Percentiles rank a stretch among this genome's conserved stretches.
Evolutionary conservation across 768 basidiomycete genomes (phyloP).

Genomic region (Termitomyces sp.): DNA sequence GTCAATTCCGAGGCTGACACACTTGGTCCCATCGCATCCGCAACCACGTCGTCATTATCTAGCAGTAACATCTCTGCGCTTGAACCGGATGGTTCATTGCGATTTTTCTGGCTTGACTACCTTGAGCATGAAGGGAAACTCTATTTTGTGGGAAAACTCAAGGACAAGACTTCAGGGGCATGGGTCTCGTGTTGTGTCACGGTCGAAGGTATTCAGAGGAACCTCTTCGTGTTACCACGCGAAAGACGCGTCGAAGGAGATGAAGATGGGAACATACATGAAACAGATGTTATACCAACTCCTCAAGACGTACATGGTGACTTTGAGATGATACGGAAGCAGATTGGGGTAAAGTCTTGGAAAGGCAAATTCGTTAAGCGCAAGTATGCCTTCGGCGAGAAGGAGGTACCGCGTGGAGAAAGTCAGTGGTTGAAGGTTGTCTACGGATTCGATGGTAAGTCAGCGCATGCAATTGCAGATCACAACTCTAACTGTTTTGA

Average conservation of each 20-base stretch:
- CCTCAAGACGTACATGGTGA: constrained; percentile 75
- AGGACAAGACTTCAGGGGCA: constrained; percentile 64
- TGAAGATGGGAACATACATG: constrained; percentile 57
- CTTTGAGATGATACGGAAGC: constrained; percentile 75
- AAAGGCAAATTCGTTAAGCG: constrained; percentile 83
- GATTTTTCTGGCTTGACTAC: constrained; percentile 97
- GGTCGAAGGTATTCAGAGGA: constrained; percentile 83
- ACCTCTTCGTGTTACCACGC: constrained; percentile 86
- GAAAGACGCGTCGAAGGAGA: constrained; percentile 56
- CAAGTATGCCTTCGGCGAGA: constrained; percentile 90
- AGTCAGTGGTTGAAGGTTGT: constrained; percentile 91
- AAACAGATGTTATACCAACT: constrained; percentile 75
- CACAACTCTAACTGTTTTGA: background rate
- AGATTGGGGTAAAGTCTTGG: constrained; percentile 73
- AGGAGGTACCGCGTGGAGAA: constrained; percentile 76
- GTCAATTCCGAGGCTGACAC: constrained; percentile 56
- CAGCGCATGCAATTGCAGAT: background rate
- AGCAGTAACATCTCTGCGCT: constrained; percentile 54
- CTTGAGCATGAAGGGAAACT: constrained; percentile 83
- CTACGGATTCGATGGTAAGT: constrained; percentile 82
- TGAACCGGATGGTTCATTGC: constrained; percentile 81
- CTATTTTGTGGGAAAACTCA: constrained; percentile 89
- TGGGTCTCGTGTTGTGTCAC: constrained; percentile 89
- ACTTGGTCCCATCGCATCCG: constrained; percentile 46
- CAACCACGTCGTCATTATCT: constrained; percentile 33